Evolutionary conservation across 2,329 filamentous ascomycete genomes (phyloP), one percentile per base, ranked within the genome.

Genomic region (Ophiosphaerella herpotricha): DNA sequence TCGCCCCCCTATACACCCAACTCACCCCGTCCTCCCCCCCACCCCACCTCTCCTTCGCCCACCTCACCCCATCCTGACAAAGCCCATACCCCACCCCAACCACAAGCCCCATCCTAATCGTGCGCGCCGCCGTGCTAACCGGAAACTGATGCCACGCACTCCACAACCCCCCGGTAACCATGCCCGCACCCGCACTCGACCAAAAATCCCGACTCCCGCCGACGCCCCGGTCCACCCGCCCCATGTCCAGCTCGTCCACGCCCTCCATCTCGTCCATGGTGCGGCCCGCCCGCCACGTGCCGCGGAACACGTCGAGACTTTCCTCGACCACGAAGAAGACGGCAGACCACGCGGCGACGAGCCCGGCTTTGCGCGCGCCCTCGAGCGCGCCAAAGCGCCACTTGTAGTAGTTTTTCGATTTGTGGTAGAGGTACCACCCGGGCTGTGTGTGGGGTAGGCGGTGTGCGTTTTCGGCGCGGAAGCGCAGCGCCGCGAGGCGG

Each of bases 351-450:
- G 88, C 77, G 4, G 84, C 84, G 5, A 95, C 80, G 60, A 83
- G 85, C 29, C 77, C 70, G 1, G 88, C 91, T 81, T 94, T 90
- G 58, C 82, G 85, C 42, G 90, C 63, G 0, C 91, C 94, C 66
- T 96, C 91, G 44, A 84, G 84, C 14, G 95, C 77, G 0, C 89
- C 93, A 5, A 88, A 89, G 18, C 88, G 82, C 64, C 90, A 86
- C 43, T 88, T 83, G 64, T 91, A 85, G 77, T 99, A 97, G 75
- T 96, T 97, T 75, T 97, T 97, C 70, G 86, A 90, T 76, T 97
- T 97, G 79, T 97, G 93, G 74, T 99, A 99, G n/a, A 97, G 83
- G 71, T 93, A 99, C 94, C 94, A 99, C 14, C 91, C 93, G 2
- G 86, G 85, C 23, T 90, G 86, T 1, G 87, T 87, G 3, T 84